A percentile compares a stretch with the other conserved stretches of the same genome.
phyloP scores from a whole-genome alignment of 2,329 filamentous ascomycete species.

The Pseudocercospora fijiensis region DNA sequence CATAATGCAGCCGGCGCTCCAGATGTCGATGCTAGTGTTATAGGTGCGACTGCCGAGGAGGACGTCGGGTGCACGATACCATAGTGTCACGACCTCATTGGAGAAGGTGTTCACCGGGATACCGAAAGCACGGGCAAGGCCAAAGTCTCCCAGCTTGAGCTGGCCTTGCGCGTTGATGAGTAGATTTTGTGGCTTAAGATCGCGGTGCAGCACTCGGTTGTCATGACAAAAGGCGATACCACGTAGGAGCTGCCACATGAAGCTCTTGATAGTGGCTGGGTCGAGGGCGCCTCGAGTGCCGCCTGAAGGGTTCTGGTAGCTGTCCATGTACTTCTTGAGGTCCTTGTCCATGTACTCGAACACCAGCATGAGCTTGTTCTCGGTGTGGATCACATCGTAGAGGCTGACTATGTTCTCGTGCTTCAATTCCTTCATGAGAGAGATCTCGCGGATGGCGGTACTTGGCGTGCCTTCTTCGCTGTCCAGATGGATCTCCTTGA shows the following conservation, averaged over 20 bases:
- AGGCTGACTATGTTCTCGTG: constrained; percentile 86
- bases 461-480: constrained; percentile 91
- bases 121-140: constrained; percentile 83
- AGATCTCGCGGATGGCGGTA: constrained; percentile 92
- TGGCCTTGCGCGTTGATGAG: constrained; percentile 84
- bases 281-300: constrained; percentile 66
- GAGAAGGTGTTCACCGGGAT: constrained; percentile 89
- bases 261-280: constrained; percentile 80
- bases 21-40: constrained; percentile 93
- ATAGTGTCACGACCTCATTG: constrained; percentile 90
- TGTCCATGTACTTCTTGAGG: constrained; percentile 97
- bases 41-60: constrained; percentile 87
- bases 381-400: constrained; percentile 89
- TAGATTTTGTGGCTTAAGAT: constrained; percentile 87
- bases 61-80: constrained; percentile 90
- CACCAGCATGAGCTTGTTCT: constrained; percentile 92
- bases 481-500: constrained; percentile 95
- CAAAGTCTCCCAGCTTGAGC: constrained; percentile 87
- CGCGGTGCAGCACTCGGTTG: constrained; percentile 81
- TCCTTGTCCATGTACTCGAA: constrained; percentile 90
- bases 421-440: constrained; percentile 89
- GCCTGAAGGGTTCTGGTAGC: constrained; percentile 68
- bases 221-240: constrained; percentile 87
- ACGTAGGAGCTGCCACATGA: constrained; percentile 84
- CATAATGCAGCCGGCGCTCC: constrained; percentile 92